phyloP scores from a whole-genome alignment of 2,329 filamentous ascomycete species.

The Paraphoma chrysanthemicola region DNA sequence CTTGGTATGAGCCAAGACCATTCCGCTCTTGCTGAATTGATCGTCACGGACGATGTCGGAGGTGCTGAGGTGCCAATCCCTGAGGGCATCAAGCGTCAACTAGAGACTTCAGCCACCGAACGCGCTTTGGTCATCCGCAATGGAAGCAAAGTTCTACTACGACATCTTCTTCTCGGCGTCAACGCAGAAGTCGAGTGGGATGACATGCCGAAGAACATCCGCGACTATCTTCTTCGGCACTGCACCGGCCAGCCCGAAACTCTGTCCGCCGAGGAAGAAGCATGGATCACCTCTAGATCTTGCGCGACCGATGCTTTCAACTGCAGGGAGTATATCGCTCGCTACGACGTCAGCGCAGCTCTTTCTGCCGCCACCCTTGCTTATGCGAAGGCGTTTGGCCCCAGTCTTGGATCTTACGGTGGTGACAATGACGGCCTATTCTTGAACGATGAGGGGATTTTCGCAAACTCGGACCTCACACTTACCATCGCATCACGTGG shows the following conservation, averaged over 20 bases:
- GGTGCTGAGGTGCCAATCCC: background rate
- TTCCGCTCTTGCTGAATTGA: slow-evolving; percentile 14
- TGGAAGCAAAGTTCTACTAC: slow-evolving; percentile 50
- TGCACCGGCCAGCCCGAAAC: slow-evolving; percentile 21
- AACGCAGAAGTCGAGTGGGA: slow-evolving; percentile 58
- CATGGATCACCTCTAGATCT: slow-evolving; percentile 47
- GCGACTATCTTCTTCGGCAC: slow-evolving; percentile 50
- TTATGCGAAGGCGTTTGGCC: slow-evolving; percentile 7
- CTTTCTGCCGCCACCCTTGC: slow-evolving; percentile 17
- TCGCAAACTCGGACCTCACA: slow-evolving; percentile 1
- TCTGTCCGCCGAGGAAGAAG: slow-evolving; percentile 22
- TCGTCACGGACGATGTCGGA: slow-evolving; percentile 8
- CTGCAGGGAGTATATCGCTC: slow-evolving; percentile 43
- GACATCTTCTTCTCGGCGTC: slow-evolving; percentile 54
- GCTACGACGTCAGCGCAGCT: slow-evolving; percentile 54
- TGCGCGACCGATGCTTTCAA: slow-evolving; percentile 30
- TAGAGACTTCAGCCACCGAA: background rate
- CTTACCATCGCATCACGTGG: background rate
- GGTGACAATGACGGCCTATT: slow-evolving; percentile 43
- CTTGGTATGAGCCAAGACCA: slow-evolving; percentile 22
- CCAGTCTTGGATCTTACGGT: slow-evolving; percentile 44
- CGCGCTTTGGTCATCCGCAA: slow-evolving; percentile 1
- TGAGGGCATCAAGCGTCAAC: background rate
- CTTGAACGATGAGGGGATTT: slow-evolving; percentile 40
- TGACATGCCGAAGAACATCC: slow-evolving; percentile 50